phyloP scores from a whole-genome alignment of 176 grass and related monocot species.

The Bolboschoenus planiculmis region DNA sequence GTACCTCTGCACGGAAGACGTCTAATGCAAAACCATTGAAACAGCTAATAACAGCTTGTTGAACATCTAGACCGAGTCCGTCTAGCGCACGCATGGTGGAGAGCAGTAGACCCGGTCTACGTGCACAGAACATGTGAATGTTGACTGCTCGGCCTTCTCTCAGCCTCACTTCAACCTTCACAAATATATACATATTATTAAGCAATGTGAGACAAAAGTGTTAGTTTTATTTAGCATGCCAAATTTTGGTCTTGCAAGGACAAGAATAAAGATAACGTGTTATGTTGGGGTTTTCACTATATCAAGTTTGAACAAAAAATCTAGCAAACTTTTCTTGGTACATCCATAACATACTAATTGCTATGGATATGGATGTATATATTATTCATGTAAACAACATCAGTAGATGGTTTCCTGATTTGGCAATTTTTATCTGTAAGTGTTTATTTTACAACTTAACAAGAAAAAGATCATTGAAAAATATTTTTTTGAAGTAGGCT shows the following conservation, averaged over 20 bases:
- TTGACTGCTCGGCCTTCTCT: conserved; percentile 80
- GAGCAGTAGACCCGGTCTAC: conserved; percentile 73
- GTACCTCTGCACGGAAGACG: conserved; percentile 92
- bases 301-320: neutral
- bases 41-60: conserved; percentile 93
- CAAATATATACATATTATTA: neutral
- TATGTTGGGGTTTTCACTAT: neutral
- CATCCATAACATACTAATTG: neutral
- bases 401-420: neutral
- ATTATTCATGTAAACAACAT: neutral
- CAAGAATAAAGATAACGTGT: neutral
- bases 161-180: conserved; percentile 81
- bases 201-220: neutral
- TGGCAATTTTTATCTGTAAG: neutral
- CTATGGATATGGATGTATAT: neutral
- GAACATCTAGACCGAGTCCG: conserved; percentile 81
- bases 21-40: conserved; percentile 93
- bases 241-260: neutral
- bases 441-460: neutral
- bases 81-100: conserved; percentile 81
- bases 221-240: neutral
- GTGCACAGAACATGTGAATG: conserved; percentile 93
- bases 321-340: neutral
- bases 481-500: no score
- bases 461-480: neutral